phyloP scores from a whole-genome alignment of 495 filamentous ascomycete species.

The Antarctomyces pellizariae region DNA sequence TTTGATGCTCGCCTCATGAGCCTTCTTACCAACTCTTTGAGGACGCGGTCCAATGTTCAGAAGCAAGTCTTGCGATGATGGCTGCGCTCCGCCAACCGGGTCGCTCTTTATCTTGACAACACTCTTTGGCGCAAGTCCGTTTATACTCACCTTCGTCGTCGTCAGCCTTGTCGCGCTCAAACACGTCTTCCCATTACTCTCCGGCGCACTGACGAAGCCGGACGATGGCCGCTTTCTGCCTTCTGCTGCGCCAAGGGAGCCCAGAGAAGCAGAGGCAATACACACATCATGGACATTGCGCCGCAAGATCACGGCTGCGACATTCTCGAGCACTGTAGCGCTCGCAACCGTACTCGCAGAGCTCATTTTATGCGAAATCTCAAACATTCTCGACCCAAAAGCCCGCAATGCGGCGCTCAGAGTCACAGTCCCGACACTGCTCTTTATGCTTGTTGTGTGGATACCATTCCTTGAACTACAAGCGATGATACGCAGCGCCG shows the following conservation, averaged over 20 bases:
- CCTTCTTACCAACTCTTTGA: too few species aligned
- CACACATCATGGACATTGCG: conserved; percentile 21
- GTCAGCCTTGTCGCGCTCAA: conserved; percentile 30
- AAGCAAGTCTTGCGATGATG: too few species aligned
- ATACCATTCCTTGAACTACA: conserved; percentile 52
- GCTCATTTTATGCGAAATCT: conserved; percentile 56
- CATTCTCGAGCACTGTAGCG: conserved; percentile 49
- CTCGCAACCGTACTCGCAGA: conserved; percentile 50
- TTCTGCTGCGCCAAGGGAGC: conserved; percentile 22
- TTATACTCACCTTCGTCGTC: conserved; percentile 35
- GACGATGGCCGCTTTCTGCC: conserved; percentile 29
- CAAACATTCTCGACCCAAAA: conserved; percentile 36
- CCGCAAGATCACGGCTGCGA: conserved; percentile 29
- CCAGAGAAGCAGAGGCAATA: conserved; percentile 25
- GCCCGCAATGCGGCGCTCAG: conserved; percentile 37
- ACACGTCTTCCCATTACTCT: conserved; percentile 39
- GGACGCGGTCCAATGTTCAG: too few species aligned
- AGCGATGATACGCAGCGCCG: conserved; percentile 32
- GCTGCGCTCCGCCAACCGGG: too few species aligned
- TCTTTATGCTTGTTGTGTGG: conserved; percentile 40
- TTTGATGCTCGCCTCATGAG: too few species aligned
- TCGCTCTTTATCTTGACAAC: too few species aligned
- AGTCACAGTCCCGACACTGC: conserved; percentile 36
- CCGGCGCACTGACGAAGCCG: conserved; percentile 19
- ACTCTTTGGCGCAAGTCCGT: conserved; percentile 26